These are phyloP conservation scores for Didymella lethalis DNA, from an alignment of 2,329 filamentous ascomycete species.

Conservation along the genomic window DNA sequence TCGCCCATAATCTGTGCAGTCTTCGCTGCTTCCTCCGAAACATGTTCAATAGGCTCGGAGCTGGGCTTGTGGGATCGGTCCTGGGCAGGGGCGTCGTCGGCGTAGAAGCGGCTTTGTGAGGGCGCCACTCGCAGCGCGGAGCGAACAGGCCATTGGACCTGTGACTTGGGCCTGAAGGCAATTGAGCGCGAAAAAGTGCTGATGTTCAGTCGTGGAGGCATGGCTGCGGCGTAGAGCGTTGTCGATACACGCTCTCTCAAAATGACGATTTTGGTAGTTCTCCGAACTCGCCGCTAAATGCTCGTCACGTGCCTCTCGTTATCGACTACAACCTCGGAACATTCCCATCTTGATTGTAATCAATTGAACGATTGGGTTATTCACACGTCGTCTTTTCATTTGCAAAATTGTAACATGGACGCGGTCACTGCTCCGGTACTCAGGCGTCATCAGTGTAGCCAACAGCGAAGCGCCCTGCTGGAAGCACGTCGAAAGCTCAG, in stretches of 20 bases:
- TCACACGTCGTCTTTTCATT: not conserved
- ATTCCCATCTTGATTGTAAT: not conserved
- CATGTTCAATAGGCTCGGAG: conserved; percentile 60
- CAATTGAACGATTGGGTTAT: not conserved
- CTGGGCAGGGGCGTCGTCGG: conserved; percentile 42
- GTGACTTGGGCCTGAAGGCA: conserved; percentile 41
- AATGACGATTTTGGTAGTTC: conserved; percentile 28
- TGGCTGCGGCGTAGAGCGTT: conserved; percentile 34
- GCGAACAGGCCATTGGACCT: conserved; percentile 41
- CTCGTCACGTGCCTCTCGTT: conserved; percentile 29
- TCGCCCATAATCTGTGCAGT: conserved; percentile 65
- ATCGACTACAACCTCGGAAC: not conserved
- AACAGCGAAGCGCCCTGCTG: not conserved
- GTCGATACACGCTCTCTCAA: conserved; percentile 23
- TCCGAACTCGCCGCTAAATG: conserved; percentile 8
- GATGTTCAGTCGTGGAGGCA: conserved; percentile 51
- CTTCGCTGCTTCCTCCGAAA: conserved; percentile 71
- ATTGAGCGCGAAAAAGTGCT: conserved; percentile 44
- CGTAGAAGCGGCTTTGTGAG: conserved; percentile 43
- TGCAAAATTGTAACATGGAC: not conserved
- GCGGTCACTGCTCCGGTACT: not conserved
- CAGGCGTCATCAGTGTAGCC: not conserved
- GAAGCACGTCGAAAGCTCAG: conserved; percentile 1
- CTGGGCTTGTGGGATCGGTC: conserved; percentile 43
- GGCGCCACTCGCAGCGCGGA: conserved; percentile 31